phyloP scores from a whole-genome alignment of 805 yeast genomes.

The Myxozyma nipponensis region DNA sequence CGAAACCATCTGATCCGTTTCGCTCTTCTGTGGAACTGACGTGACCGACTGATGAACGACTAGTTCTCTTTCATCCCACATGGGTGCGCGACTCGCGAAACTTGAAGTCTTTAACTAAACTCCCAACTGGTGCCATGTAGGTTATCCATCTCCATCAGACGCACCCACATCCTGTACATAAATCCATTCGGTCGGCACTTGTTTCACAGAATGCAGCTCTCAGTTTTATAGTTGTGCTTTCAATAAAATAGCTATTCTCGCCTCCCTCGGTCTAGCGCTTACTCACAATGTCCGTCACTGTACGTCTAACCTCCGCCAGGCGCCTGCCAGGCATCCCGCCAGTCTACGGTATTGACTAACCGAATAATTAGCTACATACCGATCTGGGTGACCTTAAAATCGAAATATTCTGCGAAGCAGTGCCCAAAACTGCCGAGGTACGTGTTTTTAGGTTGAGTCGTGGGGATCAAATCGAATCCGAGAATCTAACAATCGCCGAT shows the following conservation, averaged over 20 bases:
- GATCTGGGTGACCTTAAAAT: conserved; percentile 41
- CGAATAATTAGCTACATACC: conserved; percentile 37
- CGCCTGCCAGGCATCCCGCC: not conserved
- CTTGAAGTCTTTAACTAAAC: too few relatives aligned
- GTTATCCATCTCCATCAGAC: too few relatives aligned
- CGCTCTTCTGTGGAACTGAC: not conserved
- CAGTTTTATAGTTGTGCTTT: too few relatives aligned
- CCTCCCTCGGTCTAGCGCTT: too few relatives aligned
- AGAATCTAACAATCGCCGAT: not conserved
- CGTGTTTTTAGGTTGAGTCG: conserved; percentile 23
- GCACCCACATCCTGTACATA: too few relatives aligned
- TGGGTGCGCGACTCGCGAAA: too few relatives aligned
- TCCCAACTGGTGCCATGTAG: not conserved
- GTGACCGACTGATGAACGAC: too few relatives aligned
- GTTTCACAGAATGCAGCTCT: too few relatives aligned
- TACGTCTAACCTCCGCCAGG: conserved; percentile 14
- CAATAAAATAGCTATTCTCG: too few relatives aligned
- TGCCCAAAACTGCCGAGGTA: conserved; percentile 42
- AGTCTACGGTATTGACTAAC: not conserved
- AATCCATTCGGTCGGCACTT: too few relatives aligned
- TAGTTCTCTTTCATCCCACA: too few relatives aligned
- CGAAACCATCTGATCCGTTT: conserved; percentile 2
- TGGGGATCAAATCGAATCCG: not conserved
- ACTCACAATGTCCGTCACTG: conserved; percentile 30
- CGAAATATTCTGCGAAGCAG: conserved; percentile 41